phyloP scores from a whole-genome alignment of 768 basidiomycete genomes.

The Botryobasidium botryosum region DNA sequence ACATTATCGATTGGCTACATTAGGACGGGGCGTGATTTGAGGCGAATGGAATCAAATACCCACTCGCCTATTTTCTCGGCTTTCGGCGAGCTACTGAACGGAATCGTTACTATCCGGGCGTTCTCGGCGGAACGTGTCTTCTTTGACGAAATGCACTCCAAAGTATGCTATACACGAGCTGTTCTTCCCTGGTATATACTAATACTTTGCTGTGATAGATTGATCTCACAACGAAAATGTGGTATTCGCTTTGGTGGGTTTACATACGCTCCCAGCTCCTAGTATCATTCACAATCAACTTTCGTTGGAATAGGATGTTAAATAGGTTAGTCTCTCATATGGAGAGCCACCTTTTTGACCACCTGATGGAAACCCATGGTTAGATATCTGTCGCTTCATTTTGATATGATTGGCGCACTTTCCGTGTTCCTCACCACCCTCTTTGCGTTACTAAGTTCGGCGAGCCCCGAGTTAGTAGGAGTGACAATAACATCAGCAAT shows the following conservation, averaged over 20 bases:
- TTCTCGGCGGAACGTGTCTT: constrained; percentile 72
- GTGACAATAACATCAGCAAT: too few relatives aligned
- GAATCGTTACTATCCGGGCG: constrained; percentile 78
- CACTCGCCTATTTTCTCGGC: constrained; percentile 72
- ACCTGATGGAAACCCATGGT: too few relatives aligned
- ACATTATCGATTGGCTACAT: constrained; percentile 29
- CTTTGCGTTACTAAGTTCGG: constrained; percentile 41
- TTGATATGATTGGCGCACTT: too few relatives aligned
- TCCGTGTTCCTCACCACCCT: constrained; percentile 52
- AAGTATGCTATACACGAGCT: constrained; percentile 17
- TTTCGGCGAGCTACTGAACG: constrained; percentile 46
- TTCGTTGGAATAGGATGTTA: too few relatives aligned
- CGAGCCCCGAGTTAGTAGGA: too few relatives aligned
- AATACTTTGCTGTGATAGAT: too few relatives aligned
- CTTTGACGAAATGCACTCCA: constrained; percentile 51
- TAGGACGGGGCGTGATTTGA: constrained; percentile 65
- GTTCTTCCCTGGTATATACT: too few relatives aligned
- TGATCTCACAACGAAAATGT: constrained; percentile 57
- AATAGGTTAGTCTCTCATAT: too few relatives aligned
- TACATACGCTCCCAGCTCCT: too few relatives aligned
- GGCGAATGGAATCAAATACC: constrained; percentile 82
- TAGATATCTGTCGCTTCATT: too few relatives aligned
- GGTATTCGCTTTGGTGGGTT: constrained; percentile 62
- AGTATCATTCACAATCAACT: too few relatives aligned
- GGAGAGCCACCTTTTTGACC: too few relatives aligned